Evolutionary conservation across 2,329 filamentous ascomycete species (phyloP).

Genomic region (Nannizziopsis arthrosporioides): DNA sequence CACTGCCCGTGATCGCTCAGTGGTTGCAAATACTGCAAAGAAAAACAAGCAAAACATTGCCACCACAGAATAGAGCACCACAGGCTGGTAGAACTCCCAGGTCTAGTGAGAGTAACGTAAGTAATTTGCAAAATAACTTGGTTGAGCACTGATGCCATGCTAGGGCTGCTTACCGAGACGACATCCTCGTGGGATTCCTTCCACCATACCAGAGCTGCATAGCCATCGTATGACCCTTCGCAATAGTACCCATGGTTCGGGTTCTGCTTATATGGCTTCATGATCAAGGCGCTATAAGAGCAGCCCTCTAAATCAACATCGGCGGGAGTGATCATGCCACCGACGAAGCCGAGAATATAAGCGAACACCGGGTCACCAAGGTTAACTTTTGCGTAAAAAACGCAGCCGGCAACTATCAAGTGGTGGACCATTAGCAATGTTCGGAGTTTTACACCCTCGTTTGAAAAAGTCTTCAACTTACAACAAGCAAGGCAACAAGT

Average conservation of each 20-base stretch:
- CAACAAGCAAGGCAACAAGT: slow-evolving; percentile 3
- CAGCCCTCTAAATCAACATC: slow-evolving; percentile 4
- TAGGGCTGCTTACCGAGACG: slow-evolving; percentile 7
- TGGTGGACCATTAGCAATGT: not conserved
- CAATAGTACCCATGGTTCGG: slow-evolving; percentile 6
- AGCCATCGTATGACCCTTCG: slow-evolving; percentile 9
- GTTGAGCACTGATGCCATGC: not conserved
- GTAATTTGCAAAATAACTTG: not conserved
- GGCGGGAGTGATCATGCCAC: slow-evolving; percentile 2
- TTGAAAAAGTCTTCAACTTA: not conserved
- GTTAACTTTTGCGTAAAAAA: not conserved
- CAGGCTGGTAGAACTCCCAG: slow-evolving; percentile 10
- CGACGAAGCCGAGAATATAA: slow-evolving; percentile 9
- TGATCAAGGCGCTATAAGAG: not conserved
- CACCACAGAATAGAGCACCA: slow-evolving; percentile 4
- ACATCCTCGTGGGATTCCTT: not conserved
- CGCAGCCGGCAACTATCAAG: not conserved
- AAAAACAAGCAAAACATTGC: slow-evolving; percentile 1
- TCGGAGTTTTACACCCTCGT: not conserved
- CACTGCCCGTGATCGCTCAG: not conserved
- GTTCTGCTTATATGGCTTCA: slow-evolving; percentile 5
- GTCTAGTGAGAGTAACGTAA: not conserved
- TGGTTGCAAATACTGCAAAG: not conserved
- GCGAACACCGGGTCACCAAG: slow-evolving; percentile 4
- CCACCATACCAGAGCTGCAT: slow-evolving; percentile 4